Evolutionary conservation across 2,329 filamentous ascomycete genomes (phyloP).

Genomic region (Fusarium phyllophilum): DNA sequence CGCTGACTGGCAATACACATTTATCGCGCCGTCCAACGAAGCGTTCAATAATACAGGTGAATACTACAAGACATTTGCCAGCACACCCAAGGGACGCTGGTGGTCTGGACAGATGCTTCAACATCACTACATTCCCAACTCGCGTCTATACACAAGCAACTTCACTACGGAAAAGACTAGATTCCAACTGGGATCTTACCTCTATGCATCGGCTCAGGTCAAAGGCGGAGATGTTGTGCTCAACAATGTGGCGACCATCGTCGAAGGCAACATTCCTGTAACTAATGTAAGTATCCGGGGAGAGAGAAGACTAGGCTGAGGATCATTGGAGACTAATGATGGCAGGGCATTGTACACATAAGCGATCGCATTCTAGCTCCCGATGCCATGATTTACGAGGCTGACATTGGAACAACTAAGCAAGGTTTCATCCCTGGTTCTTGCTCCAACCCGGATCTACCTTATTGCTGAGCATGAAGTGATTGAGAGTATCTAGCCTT

Average conservation of each 20-base stretch:
- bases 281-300: rapidly evolving
- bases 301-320: rapidly evolving
- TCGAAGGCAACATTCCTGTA: not conserved
- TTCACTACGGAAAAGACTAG: not conserved
- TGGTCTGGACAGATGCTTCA: not conserved
- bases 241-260: not conserved
- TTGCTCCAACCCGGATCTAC: not conserved
- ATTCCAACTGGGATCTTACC: not conserved
- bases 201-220: not conserved
- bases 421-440: not conserved
- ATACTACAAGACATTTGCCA: not conserved
- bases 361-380: not conserved
- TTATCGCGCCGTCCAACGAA: not conserved
- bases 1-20: not conserved
- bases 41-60: not conserved
- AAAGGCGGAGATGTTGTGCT: not conserved
- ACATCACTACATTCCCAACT: not conserved
- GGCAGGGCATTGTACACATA: not conserved
- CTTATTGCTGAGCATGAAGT: not conserved
- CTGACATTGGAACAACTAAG: not conserved
- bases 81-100: not conserved
- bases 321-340: rapidly evolving
- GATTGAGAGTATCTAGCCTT: rapidly evolving
- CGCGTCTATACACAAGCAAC: not conserved
- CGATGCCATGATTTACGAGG: not conserved